Conservation (phyloP, 2,329 filamentous ascomycete species). For the Drechslerella coelobrocha region DNA sequence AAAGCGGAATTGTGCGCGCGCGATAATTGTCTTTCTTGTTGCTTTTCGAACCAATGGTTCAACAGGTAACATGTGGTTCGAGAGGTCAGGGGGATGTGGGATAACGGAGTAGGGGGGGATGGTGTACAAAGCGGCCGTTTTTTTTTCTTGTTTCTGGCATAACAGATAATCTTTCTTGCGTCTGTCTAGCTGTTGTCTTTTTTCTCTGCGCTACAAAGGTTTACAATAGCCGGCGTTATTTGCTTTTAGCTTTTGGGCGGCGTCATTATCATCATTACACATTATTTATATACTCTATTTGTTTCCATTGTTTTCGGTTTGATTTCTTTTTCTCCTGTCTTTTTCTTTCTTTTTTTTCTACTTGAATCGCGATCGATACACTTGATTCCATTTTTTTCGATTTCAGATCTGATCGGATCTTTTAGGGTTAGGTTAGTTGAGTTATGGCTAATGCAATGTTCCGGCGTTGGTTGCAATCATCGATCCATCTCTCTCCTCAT, state of each 20-base stretch:
- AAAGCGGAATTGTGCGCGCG: not conserved
- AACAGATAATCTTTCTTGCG: not conserved
- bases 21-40: constrained; percentile 9
- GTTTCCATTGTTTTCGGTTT: constrained; percentile 1
- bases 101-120: constrained; percentile 10
- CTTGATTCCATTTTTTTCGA: constrained; percentile 7
- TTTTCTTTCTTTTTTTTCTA: not conserved
- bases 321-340: not conserved
- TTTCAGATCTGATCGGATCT: too few species aligned
- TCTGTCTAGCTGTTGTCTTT: not conserved
- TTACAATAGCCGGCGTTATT: constrained; percentile 32
- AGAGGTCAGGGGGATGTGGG: not conserved
- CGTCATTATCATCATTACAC: constrained; percentile 12
- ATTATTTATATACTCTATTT: not conserved
- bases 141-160: constrained; percentile 11
- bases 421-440: not conserved
- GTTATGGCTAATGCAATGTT: not conserved
- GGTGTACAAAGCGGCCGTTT: constrained; percentile 33
- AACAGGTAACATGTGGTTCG: constrained; percentile 44
- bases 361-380: constrained; percentile 1
- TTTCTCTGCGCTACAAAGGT: not conserved
- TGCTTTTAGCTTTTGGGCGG: constrained; percentile 29
- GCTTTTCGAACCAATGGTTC: constrained; percentile 32
- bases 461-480: not conserved
- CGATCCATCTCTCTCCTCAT: too few species aligned